Evolutionary conservation across 352 stramenopile species (phyloP), one percentile per base, ranked within the genome.

Genomic region (Globisporangium emineosum): DNA sequence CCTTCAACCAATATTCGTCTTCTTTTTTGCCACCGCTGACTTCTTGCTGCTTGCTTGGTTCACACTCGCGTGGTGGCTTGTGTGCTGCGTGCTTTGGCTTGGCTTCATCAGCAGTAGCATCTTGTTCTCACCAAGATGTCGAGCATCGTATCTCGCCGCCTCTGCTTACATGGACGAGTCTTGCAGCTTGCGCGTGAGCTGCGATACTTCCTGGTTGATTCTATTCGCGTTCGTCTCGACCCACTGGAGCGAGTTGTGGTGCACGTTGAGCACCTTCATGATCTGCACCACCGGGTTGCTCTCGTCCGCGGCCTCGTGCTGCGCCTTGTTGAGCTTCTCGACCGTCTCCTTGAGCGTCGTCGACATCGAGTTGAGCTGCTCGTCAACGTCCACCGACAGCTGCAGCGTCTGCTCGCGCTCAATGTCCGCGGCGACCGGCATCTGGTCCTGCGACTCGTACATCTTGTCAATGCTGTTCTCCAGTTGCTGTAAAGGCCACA

Each of bases 381-480:
- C 86, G 62, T 94, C 87, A 19, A 95, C 76, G 64, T 95, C 87
- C 25, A 95, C 83, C 9, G 87, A 93, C 49, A 94, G 77, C 71
- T 95, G 87, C 52, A 95, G 70, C 51, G 85, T 92, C 65, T 93
- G 83, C 68, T 95, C 87, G 59, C 87, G 85, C 65, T 95, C 85
- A 65, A 94, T 93, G 58, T 95, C 87, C 0, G 87, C 87, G 8
- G 87, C 81, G 2, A 93, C 76, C 15, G 87, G 87, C 78, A 94
- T 93, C 57, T 94, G 87, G 33, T 91, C 79, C 65, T 95, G 85
- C 32, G 79, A 70, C 64, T 95, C 87, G 65, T 93, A 95, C 83
- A 95, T 92, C 59, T 95, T 95, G 81, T 95, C 87, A 13, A 95
- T 84, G 56, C 85, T 93, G 64, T 91, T 89, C 66, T 95, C 87